phyloP scores from a whole-genome alignment of 139 green algal species.

The Auxenochlorella pyrenoidosa region DNA sequence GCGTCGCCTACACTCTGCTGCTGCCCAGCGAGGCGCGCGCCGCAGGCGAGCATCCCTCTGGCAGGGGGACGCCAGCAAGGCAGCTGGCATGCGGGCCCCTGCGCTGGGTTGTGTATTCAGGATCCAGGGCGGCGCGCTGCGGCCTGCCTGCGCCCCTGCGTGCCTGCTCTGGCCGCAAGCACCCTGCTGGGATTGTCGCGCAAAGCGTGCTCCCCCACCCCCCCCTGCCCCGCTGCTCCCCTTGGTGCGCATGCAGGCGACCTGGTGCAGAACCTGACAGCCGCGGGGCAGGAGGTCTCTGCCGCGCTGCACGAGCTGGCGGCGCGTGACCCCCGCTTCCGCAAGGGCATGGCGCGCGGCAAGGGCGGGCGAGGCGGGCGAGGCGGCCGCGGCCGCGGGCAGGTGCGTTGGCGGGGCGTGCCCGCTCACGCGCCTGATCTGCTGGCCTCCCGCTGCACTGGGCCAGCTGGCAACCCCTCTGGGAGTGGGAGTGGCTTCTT shows the following conservation, averaged over 20 bases:
- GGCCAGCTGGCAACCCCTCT: too few species aligned
- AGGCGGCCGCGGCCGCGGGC: slow-evolving; percentile 15
- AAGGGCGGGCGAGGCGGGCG: slow-evolving; percentile 29
- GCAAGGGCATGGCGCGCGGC: slow-evolving; percentile 22
- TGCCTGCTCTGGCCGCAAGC: too few species aligned
- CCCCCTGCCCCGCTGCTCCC: neutral
- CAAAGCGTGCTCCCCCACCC: too few species aligned
- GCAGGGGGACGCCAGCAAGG: too few species aligned
- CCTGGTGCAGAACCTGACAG: slow-evolving; percentile 75
- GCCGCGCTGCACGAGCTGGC: slow-evolving; percentile 73
- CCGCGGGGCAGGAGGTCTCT: slow-evolving; percentile 82
- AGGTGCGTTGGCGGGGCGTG: neutral
- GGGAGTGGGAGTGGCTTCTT: too few species aligned
- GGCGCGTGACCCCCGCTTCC: slow-evolving; percentile 56
- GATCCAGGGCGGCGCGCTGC: too few species aligned
- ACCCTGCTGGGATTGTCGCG: too few species aligned
- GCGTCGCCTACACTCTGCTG: slow-evolving; percentile 87
- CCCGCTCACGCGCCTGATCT: too few species aligned
- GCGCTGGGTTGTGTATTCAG: too few species aligned
- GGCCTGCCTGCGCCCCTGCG: too few species aligned
- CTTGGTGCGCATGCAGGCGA: slow-evolving; percentile 53
- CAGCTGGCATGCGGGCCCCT: too few species aligned
- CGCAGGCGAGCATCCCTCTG: neutral
- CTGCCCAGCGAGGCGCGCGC: slow-evolving; percentile 68
- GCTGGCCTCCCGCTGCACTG: too few species aligned